Evolutionary conservation across 768 basidiomycete species (phyloP).

Genomic region (Coprinopsis marcescibilis): DNA sequence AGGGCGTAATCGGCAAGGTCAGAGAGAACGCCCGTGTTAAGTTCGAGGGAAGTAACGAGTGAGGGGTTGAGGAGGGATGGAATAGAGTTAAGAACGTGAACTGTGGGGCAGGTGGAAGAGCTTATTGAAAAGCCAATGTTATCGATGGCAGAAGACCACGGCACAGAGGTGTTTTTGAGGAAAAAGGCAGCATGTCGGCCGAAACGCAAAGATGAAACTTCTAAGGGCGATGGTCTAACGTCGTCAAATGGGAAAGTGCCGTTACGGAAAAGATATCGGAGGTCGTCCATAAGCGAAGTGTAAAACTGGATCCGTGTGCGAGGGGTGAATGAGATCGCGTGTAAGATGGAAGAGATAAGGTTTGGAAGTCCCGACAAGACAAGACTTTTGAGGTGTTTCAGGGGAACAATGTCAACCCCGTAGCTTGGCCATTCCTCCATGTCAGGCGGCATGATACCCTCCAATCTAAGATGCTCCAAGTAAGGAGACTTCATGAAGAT

Average conservation of each 20-base stretch:
- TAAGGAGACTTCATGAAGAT: constrained; percentile 28
- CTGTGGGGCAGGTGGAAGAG: constrained; percentile 16
- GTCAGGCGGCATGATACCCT: constrained; percentile 17
- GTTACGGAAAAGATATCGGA: constrained; percentile 26
- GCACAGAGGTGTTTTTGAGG: constrained; percentile 5
- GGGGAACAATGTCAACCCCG: constrained; percentile 11
- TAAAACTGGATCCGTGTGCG: constrained; percentile 25
- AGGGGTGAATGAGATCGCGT: constrained; percentile 17
- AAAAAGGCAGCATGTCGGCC: constrained; percentile 20
- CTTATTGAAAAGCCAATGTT: constrained; percentile 19
- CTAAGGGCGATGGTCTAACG: constrained; percentile 1
- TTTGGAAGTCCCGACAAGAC: constrained; percentile 22
- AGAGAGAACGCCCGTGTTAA: constrained; percentile 24
- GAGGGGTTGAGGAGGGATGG: constrained; percentile 17
- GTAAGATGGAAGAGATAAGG: constrained; percentile 23
- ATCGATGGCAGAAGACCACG: constrained; percentile 19
- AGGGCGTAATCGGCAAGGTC: constrained; percentile 17
- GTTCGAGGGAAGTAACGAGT: constrained; percentile 24
- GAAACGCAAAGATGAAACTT: constrained; percentile 14
- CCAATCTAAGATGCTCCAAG: constrained; percentile 28
- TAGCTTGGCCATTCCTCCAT: neutral
- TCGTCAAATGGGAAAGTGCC: constrained; percentile 7
- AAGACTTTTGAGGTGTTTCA: constrained; percentile 25
- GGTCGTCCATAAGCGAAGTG: constrained; percentile 19
- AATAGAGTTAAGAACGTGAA: constrained; percentile 16